Evolutionary conservation across 805 yeast species (phyloP).

Genomic region (Wickerhamiella kurtzmanii): DNA sequence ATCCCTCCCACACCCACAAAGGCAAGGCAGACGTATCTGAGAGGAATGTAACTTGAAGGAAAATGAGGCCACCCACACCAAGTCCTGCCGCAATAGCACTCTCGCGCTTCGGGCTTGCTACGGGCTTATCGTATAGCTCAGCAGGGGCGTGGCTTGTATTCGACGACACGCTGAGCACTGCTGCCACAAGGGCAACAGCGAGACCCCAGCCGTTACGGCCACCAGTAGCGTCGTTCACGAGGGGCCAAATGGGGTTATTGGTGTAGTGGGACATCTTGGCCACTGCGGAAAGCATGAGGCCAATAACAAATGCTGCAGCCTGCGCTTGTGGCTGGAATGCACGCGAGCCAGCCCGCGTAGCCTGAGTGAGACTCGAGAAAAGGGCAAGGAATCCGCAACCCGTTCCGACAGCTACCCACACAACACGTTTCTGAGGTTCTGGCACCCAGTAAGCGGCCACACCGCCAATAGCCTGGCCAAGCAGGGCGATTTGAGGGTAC

Average conservation of each 20-base stretch:
- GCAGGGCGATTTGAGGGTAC: constrained; percentile 42
- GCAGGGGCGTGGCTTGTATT: not conserved
- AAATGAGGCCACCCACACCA: constrained; percentile 69
- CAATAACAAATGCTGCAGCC: constrained; percentile 48
- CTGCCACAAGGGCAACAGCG: constrained; percentile 46
- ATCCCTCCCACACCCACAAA: constrained; percentile 97
- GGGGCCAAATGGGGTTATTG: constrained; percentile 94
- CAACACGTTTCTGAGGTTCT: constrained; percentile 57
- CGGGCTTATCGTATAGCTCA: not conserved
- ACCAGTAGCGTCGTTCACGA: constrained; percentile 72
- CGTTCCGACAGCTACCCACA: constrained; percentile 52
- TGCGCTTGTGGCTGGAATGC: constrained; percentile 24
- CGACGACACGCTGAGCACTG: constrained; percentile 37
- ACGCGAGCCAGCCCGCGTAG: constrained; percentile 22
- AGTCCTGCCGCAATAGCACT: constrained; percentile 35
- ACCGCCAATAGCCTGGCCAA: constrained; percentile 53
- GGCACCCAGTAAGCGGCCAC: constrained; percentile 60
- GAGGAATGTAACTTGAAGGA: constrained; percentile 56
- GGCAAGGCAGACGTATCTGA: constrained; percentile 77
- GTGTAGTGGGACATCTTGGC: constrained; percentile 65
- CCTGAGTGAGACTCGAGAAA: constrained; percentile 36
- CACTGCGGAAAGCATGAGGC: constrained; percentile 59
- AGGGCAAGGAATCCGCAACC: constrained; percentile 49
- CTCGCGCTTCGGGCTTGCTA: not conserved
- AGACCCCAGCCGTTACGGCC: constrained; percentile 71